Evolutionary conservation across 2,329 filamentous ascomycete genomes (phyloP), one percentile per base, ranked within the genome.

Genomic region (Neonectria punicea): DNA sequence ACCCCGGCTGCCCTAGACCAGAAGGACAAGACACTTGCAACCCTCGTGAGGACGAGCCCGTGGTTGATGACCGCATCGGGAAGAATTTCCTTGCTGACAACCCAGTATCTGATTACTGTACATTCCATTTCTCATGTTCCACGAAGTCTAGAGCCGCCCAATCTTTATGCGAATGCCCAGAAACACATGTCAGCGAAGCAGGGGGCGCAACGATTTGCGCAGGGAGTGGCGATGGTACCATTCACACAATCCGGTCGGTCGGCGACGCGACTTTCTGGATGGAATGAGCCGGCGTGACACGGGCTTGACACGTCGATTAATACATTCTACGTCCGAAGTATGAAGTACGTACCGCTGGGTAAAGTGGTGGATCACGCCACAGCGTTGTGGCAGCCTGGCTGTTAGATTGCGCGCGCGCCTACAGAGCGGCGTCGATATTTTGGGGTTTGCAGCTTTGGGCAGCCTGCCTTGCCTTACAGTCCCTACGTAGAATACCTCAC

Each of bases 401-500:
- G 39, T 50, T 41, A 32, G 32, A 68, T 63, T 63, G 68, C 65
- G 67, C 61, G 67, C 61, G 68, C 55, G 49, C 55, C 55, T 64
- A 61, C 36, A n/a, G 58, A 44, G 36, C 39, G 46, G 53, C 18
- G 8, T 25, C 49, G 20, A 39, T 44, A 30, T 20, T 16, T 18
- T 53, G 20, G 32, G 32, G 61, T 53, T 62, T 58, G 47, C 46
- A 30, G 53, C 36, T 39, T 13, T 25, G 22, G 25, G 25, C 25
- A 25, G 25, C 25, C 25, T 25, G 25, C 25, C 25, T 25, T 25
- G 25, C 25, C 5, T 25, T 25, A 25, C 25, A 4, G 25, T 6
- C 25, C 25, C 25, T 25, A 25, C 25, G 25, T 4, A 25, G 25
- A 25, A 4, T 25, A 25, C 22, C 22, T 8, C 7, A 10, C 1